Conservation (phyloP, 768 basidiomycete species). For the Daedalea quercina region DNA sequence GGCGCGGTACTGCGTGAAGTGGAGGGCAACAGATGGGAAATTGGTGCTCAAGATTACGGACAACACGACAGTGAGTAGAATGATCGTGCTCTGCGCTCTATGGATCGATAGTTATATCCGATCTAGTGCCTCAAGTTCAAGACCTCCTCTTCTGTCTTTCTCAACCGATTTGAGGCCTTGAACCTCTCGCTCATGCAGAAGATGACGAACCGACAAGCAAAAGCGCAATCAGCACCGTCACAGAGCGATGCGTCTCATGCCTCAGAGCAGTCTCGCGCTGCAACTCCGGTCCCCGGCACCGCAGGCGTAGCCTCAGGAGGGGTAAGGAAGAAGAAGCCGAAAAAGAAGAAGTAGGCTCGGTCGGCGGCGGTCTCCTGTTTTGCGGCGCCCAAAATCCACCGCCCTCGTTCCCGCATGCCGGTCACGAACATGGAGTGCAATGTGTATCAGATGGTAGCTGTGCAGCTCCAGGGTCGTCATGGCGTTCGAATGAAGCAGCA, state of each 20-base stretch:
- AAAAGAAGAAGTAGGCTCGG: constrained; percentile 60
- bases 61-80: constrained; percentile 65
- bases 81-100: not conserved
- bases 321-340: constrained; percentile 78
- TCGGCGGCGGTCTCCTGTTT: too few species aligned
- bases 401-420: too few species aligned
- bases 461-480: too few species aligned
- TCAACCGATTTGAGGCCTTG: constrained; percentile 93
- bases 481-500: too few species aligned
- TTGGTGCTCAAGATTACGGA: constrained; percentile 94
- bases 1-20: constrained; percentile 91
- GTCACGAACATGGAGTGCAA: too few species aligned
- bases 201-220: constrained; percentile 58
- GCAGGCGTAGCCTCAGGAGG: constrained; percentile 45
- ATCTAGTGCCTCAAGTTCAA: constrained; percentile 92
- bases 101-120: not conserved
- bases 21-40: constrained; percentile 78
- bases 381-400: too few species aligned
- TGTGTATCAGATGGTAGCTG: too few species aligned
- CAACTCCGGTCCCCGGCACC: constrained; percentile 18
- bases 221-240: constrained; percentile 8
- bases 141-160: constrained; percentile 88
- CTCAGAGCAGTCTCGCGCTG: not conserved
- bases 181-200: constrained; percentile 82
- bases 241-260: constrained; percentile 5